A percentile compares a stretch with the other conserved stretches of the same genome.
Conservation (phyloP, 1,139 yeast genomes). For the Debaryomycetaceae sp. region DNA sequence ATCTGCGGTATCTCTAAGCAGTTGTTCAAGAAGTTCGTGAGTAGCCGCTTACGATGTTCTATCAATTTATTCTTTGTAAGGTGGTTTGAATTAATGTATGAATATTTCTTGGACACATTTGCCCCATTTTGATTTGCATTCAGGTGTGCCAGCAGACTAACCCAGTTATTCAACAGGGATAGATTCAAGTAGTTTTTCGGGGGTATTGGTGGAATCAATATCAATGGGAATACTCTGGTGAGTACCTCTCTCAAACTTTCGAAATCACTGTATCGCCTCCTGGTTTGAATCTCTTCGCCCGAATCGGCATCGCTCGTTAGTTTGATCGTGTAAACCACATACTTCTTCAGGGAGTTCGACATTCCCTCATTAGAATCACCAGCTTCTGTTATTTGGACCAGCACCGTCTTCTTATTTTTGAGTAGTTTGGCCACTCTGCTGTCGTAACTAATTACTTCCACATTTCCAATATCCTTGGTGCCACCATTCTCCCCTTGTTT, state of each 20-base stretch:
- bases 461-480: conserved; percentile 17
- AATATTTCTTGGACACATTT: conserved; percentile 17
- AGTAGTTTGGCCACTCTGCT: conserved; percentile 37
- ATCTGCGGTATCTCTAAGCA: conserved; percentile 60
- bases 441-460: conserved; percentile 34
- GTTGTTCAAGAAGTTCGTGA: conserved; percentile 73
- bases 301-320: conserved; percentile 31
- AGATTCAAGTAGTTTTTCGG: conserved; percentile 67
- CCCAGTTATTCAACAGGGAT: conserved; percentile 34
- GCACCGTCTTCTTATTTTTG: conserved; percentile 28
- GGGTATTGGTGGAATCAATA: conserved; percentile 90
- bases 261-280: conserved; percentile 89
- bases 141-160: conserved; percentile 10
- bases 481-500: conserved; percentile 3
- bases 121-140: conserved; percentile 2
- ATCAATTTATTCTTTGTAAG: conserved; percentile 39
- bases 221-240: conserved; percentile 72
- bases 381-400: conserved; percentile 66
- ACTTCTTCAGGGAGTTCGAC: conserved; percentile 58
- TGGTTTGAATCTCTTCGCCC: conserved; percentile 54
- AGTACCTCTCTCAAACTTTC: conserved; percentile 74
- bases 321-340: conserved; percentile 76
- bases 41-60: conserved; percentile 70
- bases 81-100: conserved; percentile 45
- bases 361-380: conserved; percentile 72